Percentiles rank a stretch among this genome's conserved stretches.
Conservation (phyloP, 148 eudicot genomes). For the Silene conica region DNA sequence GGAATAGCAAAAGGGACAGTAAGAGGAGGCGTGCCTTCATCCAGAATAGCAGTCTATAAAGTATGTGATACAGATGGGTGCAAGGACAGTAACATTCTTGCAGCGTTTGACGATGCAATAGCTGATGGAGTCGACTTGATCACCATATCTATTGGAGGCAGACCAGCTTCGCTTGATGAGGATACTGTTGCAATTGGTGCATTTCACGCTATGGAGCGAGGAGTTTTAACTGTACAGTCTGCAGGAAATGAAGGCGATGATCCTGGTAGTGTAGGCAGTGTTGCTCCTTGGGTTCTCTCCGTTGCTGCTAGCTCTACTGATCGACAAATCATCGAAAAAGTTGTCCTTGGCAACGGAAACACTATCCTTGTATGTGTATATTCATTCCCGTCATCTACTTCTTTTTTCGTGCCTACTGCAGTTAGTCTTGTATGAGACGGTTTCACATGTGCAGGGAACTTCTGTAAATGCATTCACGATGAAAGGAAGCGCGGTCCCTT, state of each 20-base stretch:
- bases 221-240: slow-evolving; percentile 36
- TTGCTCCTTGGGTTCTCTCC: slow-evolving; percentile 48
- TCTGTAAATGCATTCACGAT: slow-evolving; percentile 30
- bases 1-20: slow-evolving; percentile 43
- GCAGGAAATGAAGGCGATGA: slow-evolving; percentile 29
- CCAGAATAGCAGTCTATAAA: slow-evolving; percentile 53
- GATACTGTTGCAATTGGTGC: slow-evolving; percentile 37
- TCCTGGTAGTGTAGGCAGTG: slow-evolving; percentile 1
- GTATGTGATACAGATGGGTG: slow-evolving; percentile 28
- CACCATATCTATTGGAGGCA: slow-evolving; percentile 35
- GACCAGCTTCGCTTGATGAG: background rate
- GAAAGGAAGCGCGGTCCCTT: slow-evolving; percentile 28
- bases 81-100: slow-evolving; percentile 11
- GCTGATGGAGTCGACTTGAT: slow-evolving; percentile 64
- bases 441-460: slow-evolving; percentile 25
- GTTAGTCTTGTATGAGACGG: background rate
- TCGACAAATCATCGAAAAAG: slow-evolving; percentile 18
- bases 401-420: background rate
- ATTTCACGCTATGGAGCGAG: slow-evolving; percentile 39
- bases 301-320: slow-evolving; percentile 39
- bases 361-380: slow-evolving; percentile 23
- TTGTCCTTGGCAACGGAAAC: slow-evolving; percentile 31
- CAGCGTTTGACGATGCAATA: slow-evolving; percentile 53
- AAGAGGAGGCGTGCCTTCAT: slow-evolving; percentile 49
- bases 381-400: background rate